phyloP scores from a whole-genome alignment of 169 alveolate genomes.

The Plasmodium fragile region DNA sequence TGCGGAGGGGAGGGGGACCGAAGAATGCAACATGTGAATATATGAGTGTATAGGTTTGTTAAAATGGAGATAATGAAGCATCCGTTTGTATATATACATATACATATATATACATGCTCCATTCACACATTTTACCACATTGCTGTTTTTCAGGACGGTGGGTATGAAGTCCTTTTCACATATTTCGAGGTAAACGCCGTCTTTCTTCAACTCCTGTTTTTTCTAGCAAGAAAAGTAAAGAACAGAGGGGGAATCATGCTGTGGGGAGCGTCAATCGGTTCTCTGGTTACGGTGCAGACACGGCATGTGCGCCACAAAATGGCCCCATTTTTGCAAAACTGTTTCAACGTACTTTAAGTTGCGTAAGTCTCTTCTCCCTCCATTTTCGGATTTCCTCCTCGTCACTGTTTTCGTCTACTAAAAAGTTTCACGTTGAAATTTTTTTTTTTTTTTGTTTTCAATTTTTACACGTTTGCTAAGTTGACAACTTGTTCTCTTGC shows the following conservation, averaged over 20 bases:
- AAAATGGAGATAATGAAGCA: background rate
- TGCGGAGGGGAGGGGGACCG: background rate
- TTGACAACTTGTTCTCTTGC: background rate
- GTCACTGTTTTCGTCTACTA: constrained; percentile 71
- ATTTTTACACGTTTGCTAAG: background rate
- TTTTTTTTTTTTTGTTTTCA: background rate
- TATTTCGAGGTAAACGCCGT: constrained; percentile 69
- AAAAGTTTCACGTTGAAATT: constrained; percentile 1
- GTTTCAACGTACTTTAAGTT: constrained; percentile 37
- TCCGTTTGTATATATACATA: background rate
- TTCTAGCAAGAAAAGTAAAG: constrained; percentile 20
- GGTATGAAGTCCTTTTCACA: constrained; percentile 67
- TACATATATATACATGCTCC: background rate
- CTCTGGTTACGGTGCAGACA: background rate
- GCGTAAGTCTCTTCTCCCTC: constrained; percentile 54
- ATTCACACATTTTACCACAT: constrained; percentile 18
- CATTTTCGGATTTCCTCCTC: constrained; percentile 69
- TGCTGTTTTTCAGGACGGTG: constrained; percentile 40
- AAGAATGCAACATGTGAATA: background rate
- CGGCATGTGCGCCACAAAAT: background rate
- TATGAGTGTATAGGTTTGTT: background rate
- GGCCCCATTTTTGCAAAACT: background rate
- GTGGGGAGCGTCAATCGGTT: background rate
- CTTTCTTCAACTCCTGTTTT: constrained; percentile 61
- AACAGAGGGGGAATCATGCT: background rate